Evolutionary conservation across 768 basidiomycete species (phyloP), one percentile per base, ranked within the genome.

Genomic region (Tulasnella sp.): DNA sequence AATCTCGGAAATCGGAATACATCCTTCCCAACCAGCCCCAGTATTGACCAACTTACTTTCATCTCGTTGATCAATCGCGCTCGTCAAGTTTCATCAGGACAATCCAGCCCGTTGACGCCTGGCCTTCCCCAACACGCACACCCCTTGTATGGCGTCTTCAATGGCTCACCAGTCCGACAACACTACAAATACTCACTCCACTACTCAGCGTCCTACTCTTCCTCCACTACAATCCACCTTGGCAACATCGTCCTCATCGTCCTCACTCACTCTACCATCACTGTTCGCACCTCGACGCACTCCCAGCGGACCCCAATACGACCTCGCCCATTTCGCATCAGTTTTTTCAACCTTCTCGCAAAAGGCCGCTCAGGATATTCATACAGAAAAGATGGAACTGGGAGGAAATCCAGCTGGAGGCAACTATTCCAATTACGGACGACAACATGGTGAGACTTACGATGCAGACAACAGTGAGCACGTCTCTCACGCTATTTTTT

Each of bases 251-350:
- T 46, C 71, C 32, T 67, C 61, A 35, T 35, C 61, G 15, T 67
- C 61, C 15, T 67, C 61, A 35, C 61, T 35, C 61, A 67, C 61
- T 29, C 61, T 67, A 26, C 61, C 61, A 32, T 67, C 61, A 26
- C 61, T 67, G 5, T 67, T 67, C 61, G n/a, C 61, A 13, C 5
- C 61, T 15, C 61, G 61, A 67, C 61, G 6, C 61, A 35, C 11
- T 67, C 61, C 29, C 61, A 35, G 9, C 9, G 61, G 29, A 29
- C 29, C 57, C 23, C 51, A 39, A 69, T 55, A 39, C 55, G 75
- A 76, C 26, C 57, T 76, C 2, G 61, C 48, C 57, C 75, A 76
- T 39, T 76, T 76, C 57, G 75, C 75, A 35, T 55, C 48, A 23
- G 57, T 76, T 13, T 76, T 76, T 39, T 23, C 75, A 15, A 29